phyloP scores from a whole-genome alignment of 75 land plant species.

The Selaginella tamariscina region DNA sequence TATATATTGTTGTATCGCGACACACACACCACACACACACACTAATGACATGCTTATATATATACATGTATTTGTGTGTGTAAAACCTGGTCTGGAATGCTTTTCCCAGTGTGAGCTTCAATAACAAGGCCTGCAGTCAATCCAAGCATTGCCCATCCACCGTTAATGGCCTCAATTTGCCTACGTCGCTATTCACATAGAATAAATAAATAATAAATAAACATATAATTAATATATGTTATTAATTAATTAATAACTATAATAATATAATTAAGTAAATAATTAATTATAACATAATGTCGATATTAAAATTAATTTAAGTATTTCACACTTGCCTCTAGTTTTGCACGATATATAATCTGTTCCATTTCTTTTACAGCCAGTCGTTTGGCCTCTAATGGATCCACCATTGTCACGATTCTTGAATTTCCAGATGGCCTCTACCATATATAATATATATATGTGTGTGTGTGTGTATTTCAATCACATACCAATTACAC shows the following conservation, averaged over 20 bases:
- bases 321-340: conserved; percentile 40
- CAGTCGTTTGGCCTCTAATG: conserved; percentile 85
- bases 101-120: conserved; percentile 83
- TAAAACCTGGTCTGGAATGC: conserved; percentile 68
- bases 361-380: conserved; percentile 69
- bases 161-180: conserved; percentile 82
- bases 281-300: too few relatives aligned
- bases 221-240: too few relatives aligned
- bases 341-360: conserved; percentile 49
- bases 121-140: conserved; percentile 65
- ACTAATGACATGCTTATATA: too few relatives aligned
- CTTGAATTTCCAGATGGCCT: not conserved
- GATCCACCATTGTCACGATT: conserved; percentile 74
- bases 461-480: too few relatives aligned
- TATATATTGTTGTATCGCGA: too few relatives aligned
- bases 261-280: too few relatives aligned
- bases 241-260: too few relatives aligned
- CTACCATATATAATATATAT: too few relatives aligned
- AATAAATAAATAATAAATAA: too few relatives aligned
- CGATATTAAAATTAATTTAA: not conserved
- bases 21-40: too few relatives aligned
- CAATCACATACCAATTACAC: too few relatives aligned
- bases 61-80: too few relatives aligned
- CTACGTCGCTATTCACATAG: conserved; percentile 45
- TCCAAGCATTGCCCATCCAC: conserved; percentile 93